phyloP scores from a whole-genome alignment of 371 early-diverging fungal species.

The Catenaria anguillulae region DNA sequence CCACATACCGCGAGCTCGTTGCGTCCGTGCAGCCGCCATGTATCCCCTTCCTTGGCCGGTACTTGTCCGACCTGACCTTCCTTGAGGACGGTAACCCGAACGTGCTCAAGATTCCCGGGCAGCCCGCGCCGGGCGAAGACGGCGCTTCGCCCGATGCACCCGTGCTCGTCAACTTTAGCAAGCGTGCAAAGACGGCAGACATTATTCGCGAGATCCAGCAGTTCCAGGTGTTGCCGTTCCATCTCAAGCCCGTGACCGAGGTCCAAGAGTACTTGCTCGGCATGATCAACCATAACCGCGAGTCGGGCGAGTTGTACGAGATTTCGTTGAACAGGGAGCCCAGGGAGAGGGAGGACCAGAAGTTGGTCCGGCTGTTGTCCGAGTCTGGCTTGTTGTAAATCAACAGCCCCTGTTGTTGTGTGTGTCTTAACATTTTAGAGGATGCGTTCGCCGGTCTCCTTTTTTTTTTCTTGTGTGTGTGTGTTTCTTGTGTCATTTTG shows the following conservation, averaged over 20 bases:
- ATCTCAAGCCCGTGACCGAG: constrained; percentile 53
- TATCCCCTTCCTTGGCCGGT: constrained; percentile 66
- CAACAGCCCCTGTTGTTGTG: too few relatives aligned
- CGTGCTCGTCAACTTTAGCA: constrained; percentile 77
- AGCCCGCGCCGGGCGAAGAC: constrained; percentile 17
- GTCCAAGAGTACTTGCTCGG: constrained; percentile 61
- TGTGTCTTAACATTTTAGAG: too few relatives aligned
- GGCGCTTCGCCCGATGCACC: background rate
- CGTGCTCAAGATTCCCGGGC: constrained; percentile 22
- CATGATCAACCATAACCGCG: constrained; percentile 37
- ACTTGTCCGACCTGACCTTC: constrained; percentile 82
- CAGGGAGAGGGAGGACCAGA: constrained; percentile 75
- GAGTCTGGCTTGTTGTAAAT: constrained; percentile 77
- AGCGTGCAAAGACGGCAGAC: constrained; percentile 71
- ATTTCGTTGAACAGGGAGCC: constrained; percentile 70
- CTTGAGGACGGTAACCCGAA: constrained; percentile 86
- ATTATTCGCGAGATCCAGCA: constrained; percentile 85
- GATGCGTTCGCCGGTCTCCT: too few relatives aligned
- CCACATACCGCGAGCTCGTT: constrained; percentile 68
- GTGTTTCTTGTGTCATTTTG: too few relatives aligned
- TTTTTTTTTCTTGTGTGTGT: too few relatives aligned
- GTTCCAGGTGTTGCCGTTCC: constrained; percentile 76
- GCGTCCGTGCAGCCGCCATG: constrained; percentile 77
- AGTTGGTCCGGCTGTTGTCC: constrained; percentile 63
- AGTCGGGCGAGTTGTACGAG: constrained; percentile 53